phyloP scores from a whole-genome alignment of 75 land plant genomes.

The Cunninghamia lanceolata region DNA sequence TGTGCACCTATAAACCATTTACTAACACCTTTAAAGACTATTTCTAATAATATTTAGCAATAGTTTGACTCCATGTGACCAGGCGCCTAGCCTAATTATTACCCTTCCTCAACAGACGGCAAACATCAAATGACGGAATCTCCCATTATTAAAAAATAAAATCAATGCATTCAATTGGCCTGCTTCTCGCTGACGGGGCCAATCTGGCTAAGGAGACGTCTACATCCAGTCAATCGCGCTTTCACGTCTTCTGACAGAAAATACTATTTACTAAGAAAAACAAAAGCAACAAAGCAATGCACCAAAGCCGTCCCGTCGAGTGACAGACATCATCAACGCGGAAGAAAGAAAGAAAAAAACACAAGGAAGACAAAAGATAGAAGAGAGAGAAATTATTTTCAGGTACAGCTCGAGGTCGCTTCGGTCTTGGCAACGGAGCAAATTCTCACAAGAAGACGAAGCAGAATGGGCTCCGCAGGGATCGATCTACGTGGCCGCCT shows the following conservation, averaged over 20 bases:
- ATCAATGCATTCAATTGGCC: neutral
- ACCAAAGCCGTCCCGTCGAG: neutral
- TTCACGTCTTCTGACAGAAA: neutral
- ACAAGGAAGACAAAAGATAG: neutral
- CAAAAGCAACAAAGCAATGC: neutral
- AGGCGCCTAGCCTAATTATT: neutral
- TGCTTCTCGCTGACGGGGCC: neutral
- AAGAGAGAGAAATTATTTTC: neutral
- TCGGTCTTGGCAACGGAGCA: neutral
- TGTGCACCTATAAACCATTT: too few relatives aligned
- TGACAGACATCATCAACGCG: neutral
- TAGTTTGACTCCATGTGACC: neutral
- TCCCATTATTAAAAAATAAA: neutral
- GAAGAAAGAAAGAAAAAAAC: neutral
- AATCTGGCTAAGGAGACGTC: neutral
- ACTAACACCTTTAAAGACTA: too few relatives aligned
- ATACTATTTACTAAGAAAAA: neutral
- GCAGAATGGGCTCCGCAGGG: neutral
- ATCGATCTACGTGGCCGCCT: neutral
- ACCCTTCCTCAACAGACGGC: neutral
- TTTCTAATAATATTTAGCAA: too few relatives aligned
- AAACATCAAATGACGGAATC: neutral
- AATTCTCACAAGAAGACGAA: neutral
- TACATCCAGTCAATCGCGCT: neutral
- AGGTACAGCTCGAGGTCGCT: neutral